phyloP scores from a whole-genome alignment of 306 rosid genomes.

The Cyclanthera cordifolia region DNA sequence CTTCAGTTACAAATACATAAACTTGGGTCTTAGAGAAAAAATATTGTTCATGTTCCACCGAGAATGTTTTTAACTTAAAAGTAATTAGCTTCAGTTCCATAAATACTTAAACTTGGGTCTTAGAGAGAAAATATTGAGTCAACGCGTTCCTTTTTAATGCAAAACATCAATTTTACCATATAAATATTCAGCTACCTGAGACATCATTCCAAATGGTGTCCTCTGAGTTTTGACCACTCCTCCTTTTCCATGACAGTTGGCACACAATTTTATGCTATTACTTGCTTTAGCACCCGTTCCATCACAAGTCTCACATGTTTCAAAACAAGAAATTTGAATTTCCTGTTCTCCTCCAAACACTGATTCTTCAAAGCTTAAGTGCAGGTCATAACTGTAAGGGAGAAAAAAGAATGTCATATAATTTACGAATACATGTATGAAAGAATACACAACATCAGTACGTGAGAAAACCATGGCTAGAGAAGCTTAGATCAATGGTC shows the following conservation, averaged over 20 bases:
- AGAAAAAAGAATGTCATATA: neutral
- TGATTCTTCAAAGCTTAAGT: slow-evolving; percentile 80
- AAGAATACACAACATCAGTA: neutral
- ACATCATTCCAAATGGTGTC: slow-evolving; percentile 87
- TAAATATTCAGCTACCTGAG: slow-evolving; percentile 45
- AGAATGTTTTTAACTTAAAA: no score
- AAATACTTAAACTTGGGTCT: neutral
- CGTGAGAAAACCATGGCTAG: neutral
- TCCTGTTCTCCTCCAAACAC: slow-evolving; percentile 64
- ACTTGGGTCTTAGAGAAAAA: neutral
- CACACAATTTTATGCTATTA: slow-evolving; percentile 48
- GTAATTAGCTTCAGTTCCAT: neutral
- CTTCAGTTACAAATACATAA: neutral
- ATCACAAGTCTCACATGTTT: slow-evolving; percentile 57
- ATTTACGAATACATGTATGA: neutral
- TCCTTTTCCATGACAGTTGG: slow-evolving; percentile 78
- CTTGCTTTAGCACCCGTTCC: slow-evolving; percentile 83
- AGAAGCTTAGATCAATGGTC: slow-evolving; percentile 1
- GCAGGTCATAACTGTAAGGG: slow-evolving; percentile 53
- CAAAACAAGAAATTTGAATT: slow-evolving; percentile 53
- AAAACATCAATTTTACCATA: neutral
- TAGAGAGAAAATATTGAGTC: neutral
- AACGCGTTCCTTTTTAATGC: neutral
- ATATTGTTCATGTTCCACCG: no score
- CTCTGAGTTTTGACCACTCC: slow-evolving; percentile 62